phyloP scores from a whole-genome alignment of 495 filamentous ascomycete species.

The Mytilinidion resinicola region DNA sequence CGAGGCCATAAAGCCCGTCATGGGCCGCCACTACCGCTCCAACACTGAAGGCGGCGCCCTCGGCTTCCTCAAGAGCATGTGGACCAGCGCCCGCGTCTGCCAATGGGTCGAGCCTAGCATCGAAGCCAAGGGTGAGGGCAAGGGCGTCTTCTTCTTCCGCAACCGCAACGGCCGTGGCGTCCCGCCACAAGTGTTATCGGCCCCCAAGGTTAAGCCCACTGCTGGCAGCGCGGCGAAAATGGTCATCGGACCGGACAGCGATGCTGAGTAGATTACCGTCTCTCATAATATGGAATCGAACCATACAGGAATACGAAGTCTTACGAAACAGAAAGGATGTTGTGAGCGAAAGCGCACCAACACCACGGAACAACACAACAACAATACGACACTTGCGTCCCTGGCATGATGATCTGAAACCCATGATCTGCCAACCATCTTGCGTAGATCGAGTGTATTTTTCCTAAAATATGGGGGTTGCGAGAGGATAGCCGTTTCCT shows the following conservation, averaged over 20 bases:
- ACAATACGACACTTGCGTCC: too few relatives aligned
- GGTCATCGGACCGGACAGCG: conserved; percentile 23
- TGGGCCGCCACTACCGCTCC: conserved; percentile 74
- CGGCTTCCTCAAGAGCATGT: conserved; percentile 49
- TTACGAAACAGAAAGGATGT: too few relatives aligned
- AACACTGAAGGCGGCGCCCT: conserved; percentile 58
- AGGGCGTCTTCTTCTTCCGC: conserved; percentile 65
- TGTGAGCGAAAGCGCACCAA: too few relatives aligned
- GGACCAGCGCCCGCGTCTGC: conserved; percentile 60
- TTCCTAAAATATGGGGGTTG: too few relatives aligned
- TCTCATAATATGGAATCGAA: too few relatives aligned
- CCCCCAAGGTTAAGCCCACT: conserved; percentile 18
- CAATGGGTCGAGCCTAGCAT: conserved; percentile 67
- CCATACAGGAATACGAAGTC: too few relatives aligned
- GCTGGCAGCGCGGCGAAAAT: conserved; percentile 23
- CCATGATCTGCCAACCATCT: too few relatives aligned
- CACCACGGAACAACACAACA: too few relatives aligned
- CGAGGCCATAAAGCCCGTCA: conserved; percentile 73
- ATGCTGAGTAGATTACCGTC: conserved; percentile 13
- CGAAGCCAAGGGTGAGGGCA: conserved; percentile 48
- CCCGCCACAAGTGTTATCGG: conserved; percentile 28
- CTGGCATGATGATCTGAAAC: too few relatives aligned
- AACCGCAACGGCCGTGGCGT: conserved; percentile 57
- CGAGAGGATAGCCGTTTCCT: too few relatives aligned
- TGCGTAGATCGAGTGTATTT: too few relatives aligned